These are phyloP conservation scores for Penicillium decumbens DNA, from an alignment of 2,329 filamentous ascomycete species.

Conservation along the genomic window DNA sequence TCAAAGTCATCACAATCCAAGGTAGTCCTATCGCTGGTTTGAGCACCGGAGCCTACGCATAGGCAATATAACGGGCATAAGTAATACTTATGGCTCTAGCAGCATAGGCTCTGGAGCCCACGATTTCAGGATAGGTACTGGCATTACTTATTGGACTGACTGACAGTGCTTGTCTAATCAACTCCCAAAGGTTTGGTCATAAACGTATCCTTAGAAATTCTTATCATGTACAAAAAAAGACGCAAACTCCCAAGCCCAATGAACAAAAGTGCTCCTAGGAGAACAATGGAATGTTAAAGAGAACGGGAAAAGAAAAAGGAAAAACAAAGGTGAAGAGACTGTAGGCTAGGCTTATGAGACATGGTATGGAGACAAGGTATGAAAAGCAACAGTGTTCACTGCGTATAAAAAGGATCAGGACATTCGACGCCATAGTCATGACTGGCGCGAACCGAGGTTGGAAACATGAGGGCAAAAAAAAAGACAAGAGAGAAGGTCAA, in stretches of 20 bases:
- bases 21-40: neutral
- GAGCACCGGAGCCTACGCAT: no score
- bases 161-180: no score
- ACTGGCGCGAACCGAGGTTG: conserved; percentile 21
- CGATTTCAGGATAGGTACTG: neutral
- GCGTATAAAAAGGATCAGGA: conserved; percentile 11
- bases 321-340: conserved; percentile 18
- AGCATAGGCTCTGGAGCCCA: conserved; percentile 3
- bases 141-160: neutral
- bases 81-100: neutral
- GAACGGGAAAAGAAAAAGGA: conserved; percentile 14
- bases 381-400: conserved; percentile 8
- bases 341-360: conserved; percentile 16
- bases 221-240: conserved; percentile 29
- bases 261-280: conserved; percentile 15
- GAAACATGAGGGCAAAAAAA: conserved; percentile 15
- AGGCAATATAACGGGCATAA: no score
- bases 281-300: conserved; percentile 1
- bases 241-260: conserved; percentile 5
- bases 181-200: conserved; percentile 12
- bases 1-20: neutral
- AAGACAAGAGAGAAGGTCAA: conserved; percentile 17
- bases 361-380: conserved; percentile 11
- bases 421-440: conserved; percentile 23
- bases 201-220: conserved; percentile 22